phyloP scores from a whole-genome alignment of 2,329 filamentous ascomycete genomes.

The Ampelomyces quisqualis region DNA sequence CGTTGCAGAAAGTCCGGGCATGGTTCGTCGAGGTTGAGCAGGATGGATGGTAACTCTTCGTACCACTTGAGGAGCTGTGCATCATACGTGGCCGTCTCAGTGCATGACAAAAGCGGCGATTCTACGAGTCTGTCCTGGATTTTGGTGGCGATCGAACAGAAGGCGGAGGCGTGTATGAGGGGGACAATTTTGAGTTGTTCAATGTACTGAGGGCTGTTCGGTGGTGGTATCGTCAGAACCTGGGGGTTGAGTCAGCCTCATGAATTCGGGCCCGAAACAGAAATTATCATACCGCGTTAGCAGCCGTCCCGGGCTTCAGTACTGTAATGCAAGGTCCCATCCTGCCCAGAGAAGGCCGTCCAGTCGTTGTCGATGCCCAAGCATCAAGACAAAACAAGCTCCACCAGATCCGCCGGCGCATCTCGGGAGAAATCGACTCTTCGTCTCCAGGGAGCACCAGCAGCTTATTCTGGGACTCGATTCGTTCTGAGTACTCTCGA shows the following conservation, averaged over 20 bases:
- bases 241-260: constrained; percentile 9
- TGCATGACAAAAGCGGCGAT: constrained; percentile 64
- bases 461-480: constrained; percentile 16
- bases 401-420: constrained; percentile 49
- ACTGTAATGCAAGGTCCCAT: constrained; percentile 45
- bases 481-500: constrained; percentile 57
- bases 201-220: constrained; percentile 43
- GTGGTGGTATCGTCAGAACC: constrained; percentile 28
- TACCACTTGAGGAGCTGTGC: constrained; percentile 71
- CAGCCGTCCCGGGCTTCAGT: constrained; percentile 37
- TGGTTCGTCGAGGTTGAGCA: constrained; percentile 55
- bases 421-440: constrained; percentile 43
- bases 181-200: constrained; percentile 67
- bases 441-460: constrained; percentile 28
- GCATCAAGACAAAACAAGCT: constrained; percentile 48
- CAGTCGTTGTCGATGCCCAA: constrained; percentile 48
- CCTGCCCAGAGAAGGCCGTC: constrained; percentile 44
- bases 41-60: constrained; percentile 61
- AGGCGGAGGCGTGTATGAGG: constrained; percentile 73
- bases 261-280: not conserved
- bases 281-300: constrained; percentile 30
- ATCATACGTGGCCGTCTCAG: constrained; percentile 68
- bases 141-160: constrained; percentile 75
- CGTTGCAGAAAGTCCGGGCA: constrained; percentile 71
- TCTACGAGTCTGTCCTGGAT: constrained; percentile 75